phyloP scores from a whole-genome alignment of 148 eudicot genomes.

The Amaranthus cruentus region DNA sequence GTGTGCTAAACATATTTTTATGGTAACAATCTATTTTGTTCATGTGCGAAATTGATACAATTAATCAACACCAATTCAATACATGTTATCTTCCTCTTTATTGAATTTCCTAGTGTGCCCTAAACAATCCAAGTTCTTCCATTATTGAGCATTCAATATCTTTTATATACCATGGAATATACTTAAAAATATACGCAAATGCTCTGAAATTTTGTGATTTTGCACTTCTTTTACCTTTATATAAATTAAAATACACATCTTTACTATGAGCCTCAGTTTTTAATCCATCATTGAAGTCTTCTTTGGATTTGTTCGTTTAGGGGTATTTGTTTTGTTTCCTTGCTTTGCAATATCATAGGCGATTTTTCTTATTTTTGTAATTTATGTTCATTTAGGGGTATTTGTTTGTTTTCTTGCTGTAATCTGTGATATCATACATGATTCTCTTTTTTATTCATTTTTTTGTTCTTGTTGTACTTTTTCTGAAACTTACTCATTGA shows the following conservation, averaged over 20 bases:
- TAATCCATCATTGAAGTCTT: not conserved
- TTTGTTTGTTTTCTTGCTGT: not conserved
- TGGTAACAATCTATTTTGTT: not conserved
- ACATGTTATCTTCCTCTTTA: not conserved
- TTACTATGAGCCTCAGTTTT: not conserved
- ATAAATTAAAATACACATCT: not conserved
- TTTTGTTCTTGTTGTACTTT: not conserved
- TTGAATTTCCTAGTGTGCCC: not conserved
- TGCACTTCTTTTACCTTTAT: not conserved
- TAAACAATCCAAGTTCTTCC: not conserved
- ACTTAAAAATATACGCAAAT: not conserved
- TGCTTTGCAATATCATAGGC: not conserved
- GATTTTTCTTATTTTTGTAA: not conserved
- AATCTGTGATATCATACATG: not conserved
- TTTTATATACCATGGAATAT: not conserved
- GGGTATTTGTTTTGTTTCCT: not conserved
- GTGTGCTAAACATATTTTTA: not conserved
- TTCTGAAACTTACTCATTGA: not conserved
- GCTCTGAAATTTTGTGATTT: not conserved
- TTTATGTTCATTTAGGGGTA: not conserved
- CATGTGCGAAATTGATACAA: not conserved
- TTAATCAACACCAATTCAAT: not conserved
- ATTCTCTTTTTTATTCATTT: not conserved
- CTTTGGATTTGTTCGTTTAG: not conserved
- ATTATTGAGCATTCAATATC: not conserved